Evolutionary conservation across 2,329 filamentous ascomycete genomes (phyloP).

Genomic region (Aureobasidium sp.): DNA sequence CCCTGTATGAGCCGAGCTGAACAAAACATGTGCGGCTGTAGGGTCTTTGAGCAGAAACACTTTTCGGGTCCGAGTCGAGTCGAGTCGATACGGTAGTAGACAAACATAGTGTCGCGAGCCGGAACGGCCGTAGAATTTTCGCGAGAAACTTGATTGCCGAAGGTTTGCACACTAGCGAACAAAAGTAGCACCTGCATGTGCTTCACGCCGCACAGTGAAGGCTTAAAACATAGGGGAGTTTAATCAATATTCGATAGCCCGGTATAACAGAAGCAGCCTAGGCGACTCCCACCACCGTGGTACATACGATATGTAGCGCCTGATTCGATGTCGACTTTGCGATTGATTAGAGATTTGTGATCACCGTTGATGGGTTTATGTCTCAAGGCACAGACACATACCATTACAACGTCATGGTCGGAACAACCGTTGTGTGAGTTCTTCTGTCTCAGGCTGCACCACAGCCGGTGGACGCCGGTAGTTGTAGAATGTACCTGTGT

Average conservation of each 20-base stretch:
- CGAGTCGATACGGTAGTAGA: background rate
- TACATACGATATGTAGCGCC: background rate
- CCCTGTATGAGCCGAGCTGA: background rate
- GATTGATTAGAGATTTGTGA: background rate
- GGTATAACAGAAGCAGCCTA: background rate
- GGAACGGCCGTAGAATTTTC: constrained; percentile 5
- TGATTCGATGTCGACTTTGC: background rate
- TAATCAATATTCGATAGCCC: constrained; percentile 10
- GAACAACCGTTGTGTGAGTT: background rate
- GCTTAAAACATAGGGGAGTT: background rate
- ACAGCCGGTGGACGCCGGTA: background rate
- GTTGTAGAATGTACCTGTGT: background rate
- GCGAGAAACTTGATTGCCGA: constrained; percentile 1
- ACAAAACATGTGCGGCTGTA: background rate
- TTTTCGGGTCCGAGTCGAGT: background rate
- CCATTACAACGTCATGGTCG: constrained; percentile 3
- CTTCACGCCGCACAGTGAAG: background rate
- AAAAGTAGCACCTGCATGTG: background rate
- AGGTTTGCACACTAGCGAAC: constrained; percentile 9
- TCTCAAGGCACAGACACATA: background rate
- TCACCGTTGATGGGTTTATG: background rate
- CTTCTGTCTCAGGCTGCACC: constrained; percentile 4
- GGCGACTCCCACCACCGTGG: background rate
- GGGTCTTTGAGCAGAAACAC: background rate
- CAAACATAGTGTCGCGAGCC: background rate